These are phyloP conservation scores for Taxawa tesnikishii DNA, from an alignment of 2,329 filamentous ascomycete genomes.

Conservation along the genomic window DNA sequence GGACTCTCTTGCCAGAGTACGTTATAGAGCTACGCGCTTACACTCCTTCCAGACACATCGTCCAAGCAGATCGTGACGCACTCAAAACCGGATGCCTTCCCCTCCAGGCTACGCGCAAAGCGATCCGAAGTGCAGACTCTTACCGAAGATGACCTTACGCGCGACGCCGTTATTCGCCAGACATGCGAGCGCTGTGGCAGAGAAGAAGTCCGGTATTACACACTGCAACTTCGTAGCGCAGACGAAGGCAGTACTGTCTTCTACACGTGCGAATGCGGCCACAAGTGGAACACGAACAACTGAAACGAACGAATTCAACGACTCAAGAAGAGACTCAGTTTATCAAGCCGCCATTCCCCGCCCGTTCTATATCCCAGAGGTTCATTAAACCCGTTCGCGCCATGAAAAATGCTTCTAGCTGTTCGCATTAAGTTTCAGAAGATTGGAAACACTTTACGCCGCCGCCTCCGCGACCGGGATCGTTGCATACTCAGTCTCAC, in stretches of 20 bases:
- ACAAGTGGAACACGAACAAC: slow-evolving; percentile 59
- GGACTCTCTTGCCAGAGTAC: too few species aligned
- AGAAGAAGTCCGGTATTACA: slow-evolving; percentile 72
- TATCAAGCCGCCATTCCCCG: too few species aligned
- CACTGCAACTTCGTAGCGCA: slow-evolving; percentile 76
- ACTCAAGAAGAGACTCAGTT: too few species aligned
- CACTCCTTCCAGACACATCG: slow-evolving; percentile 47
- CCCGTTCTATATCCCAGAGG: too few species aligned
- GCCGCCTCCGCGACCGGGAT: slow-evolving; percentile 43
- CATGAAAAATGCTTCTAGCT: too few species aligned
- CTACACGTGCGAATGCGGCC: slow-evolving; percentile 68
- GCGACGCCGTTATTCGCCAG: slow-evolving; percentile 54
- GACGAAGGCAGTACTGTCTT: slow-evolving; percentile 94
- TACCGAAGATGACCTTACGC: slow-evolving; percentile 59
- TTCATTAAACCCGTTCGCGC: too few species aligned
- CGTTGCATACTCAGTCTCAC: slow-evolving; percentile 81
- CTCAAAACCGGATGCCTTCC: slow-evolving; percentile 84
- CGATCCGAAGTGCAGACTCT: slow-evolving; percentile 75
- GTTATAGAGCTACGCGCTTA: too few species aligned
- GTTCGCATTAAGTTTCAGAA: too few species aligned
- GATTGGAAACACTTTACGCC: too few species aligned
- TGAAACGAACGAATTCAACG: too few species aligned
- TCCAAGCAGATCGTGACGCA: slow-evolving; percentile 66
- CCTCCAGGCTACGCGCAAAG: slow-evolving; percentile 77
- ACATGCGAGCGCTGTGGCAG: slow-evolving; percentile 71